Evolutionary conservation across 768 basidiomycete genomes (phyloP), one percentile per base, ranked within the genome.

Genomic region (Suillus ampliporus): DNA sequence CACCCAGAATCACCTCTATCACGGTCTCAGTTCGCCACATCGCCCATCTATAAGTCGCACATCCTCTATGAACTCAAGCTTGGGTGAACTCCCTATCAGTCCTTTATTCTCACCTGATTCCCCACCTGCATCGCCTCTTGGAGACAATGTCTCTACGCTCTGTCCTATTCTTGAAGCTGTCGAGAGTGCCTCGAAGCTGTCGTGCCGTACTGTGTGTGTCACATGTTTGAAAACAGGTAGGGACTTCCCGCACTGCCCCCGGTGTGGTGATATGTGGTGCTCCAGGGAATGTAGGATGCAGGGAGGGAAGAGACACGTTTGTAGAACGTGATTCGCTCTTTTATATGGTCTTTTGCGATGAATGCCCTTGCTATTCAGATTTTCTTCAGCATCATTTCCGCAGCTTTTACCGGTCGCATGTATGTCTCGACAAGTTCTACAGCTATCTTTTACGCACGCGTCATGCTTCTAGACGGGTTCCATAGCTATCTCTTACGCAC

Each of bases 261-360:
- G 82, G 63, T 89, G 88, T 65, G 74, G 78, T 26, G 80, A 81
- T 35, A 82, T 78, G 75, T 89, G 88, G 88, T 89, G 88, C 67
- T 88, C 87, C 28, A 78, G 88, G 59, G 73, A 83, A 35, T 89
- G 88, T 70, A 80, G 88, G 58, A 67, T 89, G 60, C 75, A 78
- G 50, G 81, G 79, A 23, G 84, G 82, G 41, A 83, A 81, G 68
- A 81, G 81, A 67, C 87, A 89, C 70, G 66, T 76, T 11, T 88
- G 87, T 17, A 31, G 71, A 68, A 46, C 40, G 43, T 51, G 38
- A 31, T 54, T 23, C 48, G 10, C 21, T n/a, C n/a, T 1, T 40
- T 41, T 26, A 26, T 57, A 23, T 10, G 31, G 4, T 40, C 17
- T 35, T 15, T 28, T 5, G 14, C 21, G 5, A 15, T 54, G 23